phyloP scores from a whole-genome alignment of 2,329 filamentous ascomycete genomes.

The Calonectria naviculata region DNA sequence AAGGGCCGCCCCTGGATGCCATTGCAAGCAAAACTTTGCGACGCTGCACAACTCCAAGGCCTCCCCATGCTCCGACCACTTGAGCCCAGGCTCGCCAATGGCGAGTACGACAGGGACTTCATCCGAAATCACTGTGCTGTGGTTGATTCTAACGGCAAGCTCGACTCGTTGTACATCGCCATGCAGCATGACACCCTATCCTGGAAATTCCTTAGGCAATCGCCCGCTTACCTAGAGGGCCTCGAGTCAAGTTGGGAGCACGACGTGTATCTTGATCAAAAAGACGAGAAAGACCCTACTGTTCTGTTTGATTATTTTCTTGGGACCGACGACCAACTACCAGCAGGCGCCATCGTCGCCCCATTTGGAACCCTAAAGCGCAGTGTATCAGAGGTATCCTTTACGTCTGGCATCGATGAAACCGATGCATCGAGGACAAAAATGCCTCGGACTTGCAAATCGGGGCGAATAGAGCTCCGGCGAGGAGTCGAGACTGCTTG shows the following conservation, averaged over 20 bases:
- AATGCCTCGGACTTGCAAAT: constrained; percentile 52
- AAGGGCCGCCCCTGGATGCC: constrained; percentile 66
- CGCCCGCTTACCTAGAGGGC: constrained; percentile 61
- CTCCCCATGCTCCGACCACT: constrained; percentile 70
- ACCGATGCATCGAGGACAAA: constrained; percentile 49
- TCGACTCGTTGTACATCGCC: constrained; percentile 70
- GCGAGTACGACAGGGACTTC: constrained; percentile 62
- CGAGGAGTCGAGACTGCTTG: constrained; percentile 40
- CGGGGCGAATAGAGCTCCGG: constrained; percentile 53
- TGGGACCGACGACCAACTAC: constrained; percentile 32
- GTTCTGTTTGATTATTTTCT: constrained; percentile 21
- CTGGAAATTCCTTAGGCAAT: constrained; percentile 63
- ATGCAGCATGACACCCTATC: constrained; percentile 65
- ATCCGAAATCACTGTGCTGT: constrained; percentile 66
- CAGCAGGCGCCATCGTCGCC: constrained; percentile 35
- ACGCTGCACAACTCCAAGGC: constrained; percentile 64
- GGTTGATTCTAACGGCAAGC: constrained; percentile 62
- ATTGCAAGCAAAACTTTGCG: constrained; percentile 68
- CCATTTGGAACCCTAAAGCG: constrained; percentile 58
- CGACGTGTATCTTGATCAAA: constrained; percentile 61
- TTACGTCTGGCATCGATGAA: constrained; percentile 48
- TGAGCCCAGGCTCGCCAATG: constrained; percentile 54
- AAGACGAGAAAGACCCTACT: constrained; percentile 38
- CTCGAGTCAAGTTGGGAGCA: constrained; percentile 66
- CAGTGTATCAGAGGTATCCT: constrained; percentile 63